A percentile compares a stretch with the other conserved stretches of the same genome.
These are phyloP conservation scores for Coemansia sp. DNA, from an alignment of 192 early-diverging fungal species.

Conservation along the genomic window DNA sequence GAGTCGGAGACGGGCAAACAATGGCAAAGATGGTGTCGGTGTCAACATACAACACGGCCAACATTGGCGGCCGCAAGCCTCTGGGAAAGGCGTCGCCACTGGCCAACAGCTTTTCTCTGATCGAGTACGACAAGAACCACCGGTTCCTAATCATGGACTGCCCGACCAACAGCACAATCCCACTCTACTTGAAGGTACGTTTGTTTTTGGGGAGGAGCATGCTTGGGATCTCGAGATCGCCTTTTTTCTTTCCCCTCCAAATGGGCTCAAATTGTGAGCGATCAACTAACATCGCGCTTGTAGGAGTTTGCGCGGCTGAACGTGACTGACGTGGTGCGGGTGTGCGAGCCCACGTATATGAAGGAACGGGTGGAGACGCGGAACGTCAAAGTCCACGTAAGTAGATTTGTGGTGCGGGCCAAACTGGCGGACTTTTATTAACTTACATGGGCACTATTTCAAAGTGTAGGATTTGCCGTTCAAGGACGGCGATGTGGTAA, in stretches of 20 bases:
- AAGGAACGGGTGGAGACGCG: constrained; percentile 56
- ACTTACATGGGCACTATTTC: not conserved
- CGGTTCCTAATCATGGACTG: constrained; percentile 93
- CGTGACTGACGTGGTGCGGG: constrained; percentile 85
- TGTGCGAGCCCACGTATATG: constrained; percentile 86
- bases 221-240: not conserved
- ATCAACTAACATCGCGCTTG: not conserved
- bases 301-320: constrained; percentile 67
- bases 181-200: constrained; percentile 62
- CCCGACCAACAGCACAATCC: constrained; percentile 77
- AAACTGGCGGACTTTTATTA: not conserved
- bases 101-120: constrained; percentile 50
- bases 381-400: constrained; percentile 70
- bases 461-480: constrained; percentile 71
- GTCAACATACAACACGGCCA: constrained; percentile 38
- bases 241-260: not conserved
- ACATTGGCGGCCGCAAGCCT: constrained; percentile 39
- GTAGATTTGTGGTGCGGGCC: not conserved
- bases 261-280: not conserved
- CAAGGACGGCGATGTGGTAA: constrained; percentile 78
- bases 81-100: constrained; percentile 49
- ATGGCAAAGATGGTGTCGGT: constrained; percentile 51
- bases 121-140: constrained; percentile 53
- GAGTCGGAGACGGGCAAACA: not conserved
- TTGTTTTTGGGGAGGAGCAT: constrained; percentile 3